A percentile compares a stretch with the other conserved stretches of the same genome.
These are phyloP conservation scores for Pyrenochaeta sp. DNA, from an alignment of 2,329 filamentous ascomycete species.

Conservation along the genomic window DNA sequence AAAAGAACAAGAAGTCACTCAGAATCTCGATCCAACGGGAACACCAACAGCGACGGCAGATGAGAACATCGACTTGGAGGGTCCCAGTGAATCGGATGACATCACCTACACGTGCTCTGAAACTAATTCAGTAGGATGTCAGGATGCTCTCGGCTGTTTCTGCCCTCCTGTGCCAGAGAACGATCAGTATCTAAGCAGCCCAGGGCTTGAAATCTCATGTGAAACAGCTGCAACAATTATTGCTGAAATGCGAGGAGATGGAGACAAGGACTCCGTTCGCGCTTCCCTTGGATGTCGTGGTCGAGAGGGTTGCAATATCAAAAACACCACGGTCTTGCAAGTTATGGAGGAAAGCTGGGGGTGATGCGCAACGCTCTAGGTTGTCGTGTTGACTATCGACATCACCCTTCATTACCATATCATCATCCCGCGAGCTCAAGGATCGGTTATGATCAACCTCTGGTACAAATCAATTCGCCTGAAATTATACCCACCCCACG, in stretches of 20 bases:
- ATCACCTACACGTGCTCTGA: slow-evolving; percentile 1
- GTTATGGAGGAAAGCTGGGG: slow-evolving; percentile 30
- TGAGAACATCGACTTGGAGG: neutral
- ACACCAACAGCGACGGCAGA: neutral
- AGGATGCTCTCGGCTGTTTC: slow-evolving; percentile 28
- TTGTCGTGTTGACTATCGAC: neutral
- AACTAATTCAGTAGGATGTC: slow-evolving; percentile 20
- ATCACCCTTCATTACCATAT: no score
- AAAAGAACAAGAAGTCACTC: slow-evolving; percentile 1
- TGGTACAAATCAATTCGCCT: no score
- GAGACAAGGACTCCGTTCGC: slow-evolving; percentile 24
- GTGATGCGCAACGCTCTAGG: neutral
- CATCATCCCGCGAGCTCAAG: no score
- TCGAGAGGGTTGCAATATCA: slow-evolving; percentile 27
- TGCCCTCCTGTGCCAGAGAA: slow-evolving; percentile 19
- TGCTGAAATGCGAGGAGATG: slow-evolving; percentile 37
- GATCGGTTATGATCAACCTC: no score
- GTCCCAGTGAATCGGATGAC: neutral
- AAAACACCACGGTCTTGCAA: slow-evolving; percentile 34
- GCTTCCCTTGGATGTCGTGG: slow-evolving; percentile 30
- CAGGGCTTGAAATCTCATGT: slow-evolving; percentile 34
- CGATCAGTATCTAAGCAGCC: neutral
- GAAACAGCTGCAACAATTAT: slow-evolving; percentile 39
- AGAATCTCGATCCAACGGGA: neutral
- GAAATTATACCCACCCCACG: neutral